Percentiles rank a stretch among this genome's conserved stretches.
phyloP scores from a whole-genome alignment of 192 early-diverging fungal species.

The Podila clonocystis region DNA sequence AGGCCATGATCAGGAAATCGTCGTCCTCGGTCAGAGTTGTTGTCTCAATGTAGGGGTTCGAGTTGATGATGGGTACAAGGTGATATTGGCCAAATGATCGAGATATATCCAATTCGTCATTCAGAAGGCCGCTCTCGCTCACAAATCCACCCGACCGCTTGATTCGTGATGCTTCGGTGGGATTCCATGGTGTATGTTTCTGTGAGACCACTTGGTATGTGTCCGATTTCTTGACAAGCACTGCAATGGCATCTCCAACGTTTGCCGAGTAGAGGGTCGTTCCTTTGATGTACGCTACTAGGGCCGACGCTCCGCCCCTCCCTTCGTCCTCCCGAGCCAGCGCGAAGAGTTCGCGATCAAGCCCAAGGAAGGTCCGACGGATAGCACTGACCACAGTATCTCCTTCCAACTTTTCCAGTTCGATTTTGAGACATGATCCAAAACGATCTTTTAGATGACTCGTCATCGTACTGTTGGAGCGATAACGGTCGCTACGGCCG shows the following conservation, averaged over 20 bases:
- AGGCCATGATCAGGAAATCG: conserved; percentile 83
- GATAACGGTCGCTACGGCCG: conserved; percentile 65
- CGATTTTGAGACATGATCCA: conserved; percentile 70
- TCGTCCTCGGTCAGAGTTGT: conserved; percentile 82
- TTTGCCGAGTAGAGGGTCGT: conserved; percentile 85
- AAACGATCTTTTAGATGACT: conserved; percentile 81
- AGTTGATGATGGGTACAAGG: conserved; percentile 83
- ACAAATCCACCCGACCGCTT: conserved; percentile 85
- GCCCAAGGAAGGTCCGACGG: conserved; percentile 82
- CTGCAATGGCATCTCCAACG: conserved; percentile 85
- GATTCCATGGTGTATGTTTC: conserved; percentile 77
- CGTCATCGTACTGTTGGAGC: conserved; percentile 57
- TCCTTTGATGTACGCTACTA: conserved; percentile 83
- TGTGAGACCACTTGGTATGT: conserved; percentile 72
- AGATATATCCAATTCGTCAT: conserved; percentile 79
- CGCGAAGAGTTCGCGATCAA: conserved; percentile 78
- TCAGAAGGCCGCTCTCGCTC: conserved; percentile 76
- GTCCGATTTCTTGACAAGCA: conserved; percentile 79
- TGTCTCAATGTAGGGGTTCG: conserved; percentile 80
- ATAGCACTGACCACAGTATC: conserved; percentile 74
- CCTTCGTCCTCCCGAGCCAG: conserved; percentile 50
- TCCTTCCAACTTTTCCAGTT: conserved; percentile 75
- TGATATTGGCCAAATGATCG: conserved; percentile 90
- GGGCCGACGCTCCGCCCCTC: conserved; percentile 79
- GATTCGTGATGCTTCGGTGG: conserved; percentile 77